Percentiles rank a stretch among this genome's conserved stretches.
phyloP scores from a whole-genome alignment of 345 rosid species.

The Gossypium rotundifolium region DNA sequence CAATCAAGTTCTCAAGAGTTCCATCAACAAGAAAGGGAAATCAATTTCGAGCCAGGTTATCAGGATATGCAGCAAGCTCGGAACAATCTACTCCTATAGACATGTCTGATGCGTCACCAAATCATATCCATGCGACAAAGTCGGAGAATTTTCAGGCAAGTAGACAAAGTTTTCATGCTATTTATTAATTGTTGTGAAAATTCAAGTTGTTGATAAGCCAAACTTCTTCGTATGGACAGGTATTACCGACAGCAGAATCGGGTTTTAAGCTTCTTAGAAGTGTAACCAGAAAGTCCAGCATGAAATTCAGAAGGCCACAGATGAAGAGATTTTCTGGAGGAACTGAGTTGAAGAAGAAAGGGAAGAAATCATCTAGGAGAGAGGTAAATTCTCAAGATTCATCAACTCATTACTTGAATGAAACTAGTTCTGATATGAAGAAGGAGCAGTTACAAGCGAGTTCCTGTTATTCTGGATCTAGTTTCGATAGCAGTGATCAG shows the following conservation, averaged over 20 bases:
- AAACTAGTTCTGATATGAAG: neutral
- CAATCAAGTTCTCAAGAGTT: slow-evolving; percentile 29
- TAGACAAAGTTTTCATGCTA: neutral
- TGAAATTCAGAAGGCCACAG: slow-evolving; percentile 41
- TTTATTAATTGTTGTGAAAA: neutral
- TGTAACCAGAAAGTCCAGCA: slow-evolving; percentile 42
- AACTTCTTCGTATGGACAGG: slow-evolving; percentile 31
- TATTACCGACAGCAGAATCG: slow-evolving; percentile 22
- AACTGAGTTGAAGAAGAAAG: slow-evolving; percentile 26
- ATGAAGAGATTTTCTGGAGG: slow-evolving; percentile 40
- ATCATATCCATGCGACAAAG: slow-evolving; percentile 16
- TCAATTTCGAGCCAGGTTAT: neutral
- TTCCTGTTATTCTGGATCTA: neutral
- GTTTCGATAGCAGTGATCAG: slow-evolving; percentile 7
- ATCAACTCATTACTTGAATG: neutral
- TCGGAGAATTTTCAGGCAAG: slow-evolving; percentile 38
- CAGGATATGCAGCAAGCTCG: slow-evolving; percentile 20
- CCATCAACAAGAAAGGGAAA: slow-evolving; percentile 17
- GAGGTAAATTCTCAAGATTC: slow-evolving; percentile 6
- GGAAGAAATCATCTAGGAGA: slow-evolving; percentile 1
- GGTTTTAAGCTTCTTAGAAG: slow-evolving; percentile 37
- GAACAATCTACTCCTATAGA: slow-evolving; percentile 18
- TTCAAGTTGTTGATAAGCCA: neutral
- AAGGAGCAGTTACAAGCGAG: neutral
- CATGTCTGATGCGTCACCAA: slow-evolving; percentile 23